A percentile compares a stretch with the other conserved stretches of the same genome.
phyloP scores from a whole-genome alignment of 2,329 filamentous ascomycete species.

The Diaporthe capsici region DNA sequence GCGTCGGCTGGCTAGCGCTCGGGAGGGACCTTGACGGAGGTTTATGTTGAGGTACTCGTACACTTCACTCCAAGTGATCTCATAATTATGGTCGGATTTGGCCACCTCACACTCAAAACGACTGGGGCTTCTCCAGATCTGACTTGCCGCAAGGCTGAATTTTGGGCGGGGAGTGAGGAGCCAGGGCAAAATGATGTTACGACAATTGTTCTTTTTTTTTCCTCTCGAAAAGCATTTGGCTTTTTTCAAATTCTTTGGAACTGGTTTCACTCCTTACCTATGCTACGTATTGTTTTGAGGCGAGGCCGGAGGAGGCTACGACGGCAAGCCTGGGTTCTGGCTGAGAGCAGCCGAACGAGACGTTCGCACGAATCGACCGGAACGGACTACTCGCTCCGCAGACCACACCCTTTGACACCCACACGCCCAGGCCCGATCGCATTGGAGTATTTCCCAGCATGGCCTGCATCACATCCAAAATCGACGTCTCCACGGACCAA shows the following conservation, averaged over 20 bases:
- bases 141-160: slow-evolving; percentile 74
- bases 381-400: slow-evolving; percentile 28
- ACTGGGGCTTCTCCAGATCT: slow-evolving; percentile 69
- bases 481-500: slow-evolving; percentile 40
- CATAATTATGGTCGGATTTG: slow-evolving; percentile 65
- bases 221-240: slow-evolving; percentile 52
- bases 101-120: slow-evolving; percentile 55
- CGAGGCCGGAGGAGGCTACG: slow-evolving; percentile 36
- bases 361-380: slow-evolving; percentile 36
- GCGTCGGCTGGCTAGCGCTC: slow-evolving; percentile 37
- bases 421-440: slow-evolving; percentile 32
- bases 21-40: slow-evolving; percentile 40
- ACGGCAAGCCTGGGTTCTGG: slow-evolving; percentile 32
- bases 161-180: slow-evolving; percentile 60
- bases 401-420: slow-evolving; percentile 28
- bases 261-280: slow-evolving; percentile 55
- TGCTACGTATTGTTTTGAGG: slow-evolving; percentile 44
- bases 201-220: slow-evolving; percentile 50
- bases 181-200: slow-evolving; percentile 60
- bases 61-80: slow-evolving; percentile 47
- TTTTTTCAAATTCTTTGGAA: slow-evolving; percentile 49
- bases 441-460: slow-evolving; percentile 22
- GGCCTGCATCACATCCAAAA: slow-evolving; percentile 39
- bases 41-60: slow-evolving; percentile 44
- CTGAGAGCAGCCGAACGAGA: slow-evolving; percentile 41